A percentile compares a stretch with the other conserved stretches of the same genome.
phyloP scores from a whole-genome alignment of 2,329 filamentous ascomycete species.

The Aspergillus fructus region DNA sequence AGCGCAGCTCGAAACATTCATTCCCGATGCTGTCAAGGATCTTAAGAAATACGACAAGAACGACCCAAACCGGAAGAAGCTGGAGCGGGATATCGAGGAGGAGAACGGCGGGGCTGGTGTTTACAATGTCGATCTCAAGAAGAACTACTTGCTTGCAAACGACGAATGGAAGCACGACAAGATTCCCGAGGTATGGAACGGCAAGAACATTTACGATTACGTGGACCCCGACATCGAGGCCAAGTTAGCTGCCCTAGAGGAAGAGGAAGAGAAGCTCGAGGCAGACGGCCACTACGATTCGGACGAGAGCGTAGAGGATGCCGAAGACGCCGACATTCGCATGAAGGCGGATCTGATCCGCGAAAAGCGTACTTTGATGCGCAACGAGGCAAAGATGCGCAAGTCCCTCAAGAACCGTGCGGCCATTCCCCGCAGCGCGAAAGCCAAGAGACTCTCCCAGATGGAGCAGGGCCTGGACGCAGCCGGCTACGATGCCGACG shows the following conservation, averaged over 20 bases:
- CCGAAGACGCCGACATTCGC: slow-evolving; percentile 80
- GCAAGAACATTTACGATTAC: slow-evolving; percentile 97
- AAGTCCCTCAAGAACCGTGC: slow-evolving; percentile 97
- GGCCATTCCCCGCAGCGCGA: slow-evolving; percentile 79
- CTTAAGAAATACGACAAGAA: slow-evolving; percentile 86
- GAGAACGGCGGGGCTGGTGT: slow-evolving; percentile 95
- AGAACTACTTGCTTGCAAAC: slow-evolving; percentile 83
- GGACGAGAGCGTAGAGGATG: slow-evolving; percentile 78
- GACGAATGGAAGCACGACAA: slow-evolving; percentile 95
- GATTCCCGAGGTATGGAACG: slow-evolving; percentile 89
- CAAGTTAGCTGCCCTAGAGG: slow-evolving; percentile 87
- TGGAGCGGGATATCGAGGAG: slow-evolving; percentile 84
- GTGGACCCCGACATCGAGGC: slow-evolving; percentile 95
- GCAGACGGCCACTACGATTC: slow-evolving; percentile 92
- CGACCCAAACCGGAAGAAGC: slow-evolving; percentile 75
- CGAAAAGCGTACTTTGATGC: slow-evolving; percentile 88
- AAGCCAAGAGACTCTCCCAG: slow-evolving; percentile 78
- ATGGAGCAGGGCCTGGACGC: slow-evolving; percentile 83
- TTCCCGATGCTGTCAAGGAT: slow-evolving; percentile 79
- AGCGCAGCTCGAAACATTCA: slow-evolving; percentile 74
- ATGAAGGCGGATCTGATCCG: slow-evolving; percentile 94
- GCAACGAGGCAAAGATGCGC: slow-evolving; percentile 92
- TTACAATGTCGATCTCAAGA: slow-evolving; percentile 88
- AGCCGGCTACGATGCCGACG: slow-evolving; percentile 79
- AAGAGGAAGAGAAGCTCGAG: slow-evolving; percentile 91